Percentiles rank a stretch among this genome's conserved stretches.
Conservation (phyloP, 306 rosid species). For the Vicia faba region DNA sequence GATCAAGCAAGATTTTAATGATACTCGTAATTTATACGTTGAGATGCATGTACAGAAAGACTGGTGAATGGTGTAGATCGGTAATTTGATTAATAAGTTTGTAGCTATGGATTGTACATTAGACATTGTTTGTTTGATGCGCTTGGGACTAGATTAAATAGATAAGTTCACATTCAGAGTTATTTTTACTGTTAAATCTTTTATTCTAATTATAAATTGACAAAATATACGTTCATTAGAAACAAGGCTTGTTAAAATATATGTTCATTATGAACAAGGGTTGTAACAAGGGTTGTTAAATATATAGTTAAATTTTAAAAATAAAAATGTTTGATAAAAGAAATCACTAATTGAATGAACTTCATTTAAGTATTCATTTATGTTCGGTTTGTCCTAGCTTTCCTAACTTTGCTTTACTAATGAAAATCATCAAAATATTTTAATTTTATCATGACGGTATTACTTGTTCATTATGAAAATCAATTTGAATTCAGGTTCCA, state of each 20-base stretch:
- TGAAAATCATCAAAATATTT: slow-evolving; percentile 15
- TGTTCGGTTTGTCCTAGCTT: slow-evolving; percentile 5
- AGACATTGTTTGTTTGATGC: background rate
- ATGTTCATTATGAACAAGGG: slow-evolving; percentile 1
- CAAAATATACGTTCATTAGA: background rate
- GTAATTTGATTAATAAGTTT: slow-evolving; percentile 18
- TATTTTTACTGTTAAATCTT: background rate
- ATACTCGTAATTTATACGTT: background rate
- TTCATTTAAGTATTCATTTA: slow-evolving; percentile 15
- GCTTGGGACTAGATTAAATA: slow-evolving; percentile 4
- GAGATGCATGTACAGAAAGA: background rate
- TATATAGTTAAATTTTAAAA: background rate
- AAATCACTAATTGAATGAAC: background rate
- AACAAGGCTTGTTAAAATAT: background rate
- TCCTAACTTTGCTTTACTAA: slow-evolving; percentile 12
- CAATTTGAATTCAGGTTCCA: slow-evolving; percentile 54
- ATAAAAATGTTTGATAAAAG: slow-evolving; percentile 16
- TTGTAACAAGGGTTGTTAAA: too few relatives aligned
- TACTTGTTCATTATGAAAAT: slow-evolving; percentile 19
- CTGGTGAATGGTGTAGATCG: slow-evolving; percentile 1
- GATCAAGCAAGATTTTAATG: background rate
- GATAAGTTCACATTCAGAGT: background rate
- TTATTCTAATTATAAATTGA: slow-evolving; percentile 12
- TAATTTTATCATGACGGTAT: background rate
- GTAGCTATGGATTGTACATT: too few relatives aligned